Conservation (phyloP, 1,284 basidiomycete genomes). For the Cutaneotrichosporon sp. region DNA sequence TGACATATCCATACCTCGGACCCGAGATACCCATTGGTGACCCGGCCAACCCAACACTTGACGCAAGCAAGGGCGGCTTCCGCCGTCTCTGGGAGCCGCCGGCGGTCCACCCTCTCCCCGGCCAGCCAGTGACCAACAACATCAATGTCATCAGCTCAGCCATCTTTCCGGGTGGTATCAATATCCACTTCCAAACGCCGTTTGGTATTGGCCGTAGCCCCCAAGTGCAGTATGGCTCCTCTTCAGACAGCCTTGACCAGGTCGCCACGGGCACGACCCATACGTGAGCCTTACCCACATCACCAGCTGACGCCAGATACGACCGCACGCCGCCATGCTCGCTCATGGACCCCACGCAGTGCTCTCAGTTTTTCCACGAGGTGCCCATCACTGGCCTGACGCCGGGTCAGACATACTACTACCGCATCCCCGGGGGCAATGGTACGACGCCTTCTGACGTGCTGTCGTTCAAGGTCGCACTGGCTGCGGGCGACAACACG, state of each 20-base stretch:
- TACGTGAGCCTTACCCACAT: slow-evolving; percentile 12
- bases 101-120: slow-evolving; percentile 9
- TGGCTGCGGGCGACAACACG: slow-evolving; percentile 12
- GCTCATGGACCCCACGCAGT: slow-evolving; percentile 25
- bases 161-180: slow-evolving; percentile 27
- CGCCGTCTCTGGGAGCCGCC: slow-evolving; percentile 24
- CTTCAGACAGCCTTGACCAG: slow-evolving; percentile 14
- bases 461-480: slow-evolving; percentile 25
- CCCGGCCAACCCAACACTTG: slow-evolving; percentile 23
- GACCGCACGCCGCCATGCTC: slow-evolving; percentile 32
- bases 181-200: slow-evolving; percentile 36
- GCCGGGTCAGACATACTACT: slow-evolving; percentile 25
- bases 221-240: slow-evolving; percentile 19
- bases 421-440: slow-evolving; percentile 34
- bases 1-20: slow-evolving; percentile 23
- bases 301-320: slow-evolving; percentile 14
- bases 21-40: slow-evolving; percentile 29
- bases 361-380: slow-evolving; percentile 34
- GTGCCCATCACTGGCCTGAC: slow-evolving; percentile 20
- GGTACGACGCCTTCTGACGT: slow-evolving; percentile 27
- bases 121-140: slow-evolving; percentile 28
- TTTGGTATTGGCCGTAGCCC: slow-evolving; percentile 29
- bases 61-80: slow-evolving; percentile 26
- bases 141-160: slow-evolving; percentile 33
- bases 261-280: slow-evolving; percentile 18